These are phyloP conservation scores for Paratinospora sagittata DNA, from an alignment of 164 flowering plant genomes.

Conservation along the genomic window DNA sequence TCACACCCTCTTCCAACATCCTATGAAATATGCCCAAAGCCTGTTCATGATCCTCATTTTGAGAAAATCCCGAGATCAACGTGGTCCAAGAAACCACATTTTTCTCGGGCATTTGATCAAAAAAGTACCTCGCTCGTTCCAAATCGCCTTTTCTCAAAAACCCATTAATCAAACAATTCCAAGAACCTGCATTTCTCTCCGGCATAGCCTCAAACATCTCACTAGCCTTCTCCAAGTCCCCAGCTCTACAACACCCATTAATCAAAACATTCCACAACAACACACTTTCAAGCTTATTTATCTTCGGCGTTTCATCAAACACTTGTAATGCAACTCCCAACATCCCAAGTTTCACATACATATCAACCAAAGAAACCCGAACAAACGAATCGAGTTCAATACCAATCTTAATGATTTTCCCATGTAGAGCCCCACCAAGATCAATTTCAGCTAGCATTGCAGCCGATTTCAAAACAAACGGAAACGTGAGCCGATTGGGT, in stretches of 20 bases:
- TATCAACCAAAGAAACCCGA: conserved; percentile 40
- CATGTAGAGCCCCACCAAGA: conserved; percentile 31
- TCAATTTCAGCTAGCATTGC: conserved; percentile 20
- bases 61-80: conserved; percentile 36
- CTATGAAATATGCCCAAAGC: conserved; percentile 32
- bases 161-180: conserved; percentile 51
- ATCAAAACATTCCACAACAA: conserved; percentile 58
- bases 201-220: conserved; percentile 45
- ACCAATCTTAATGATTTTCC: conserved; percentile 28
- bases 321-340: conserved; percentile 27
- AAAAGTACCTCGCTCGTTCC: conserved; percentile 30
- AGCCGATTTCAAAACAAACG: conserved; percentile 40
- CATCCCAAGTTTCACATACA: conserved; percentile 39
- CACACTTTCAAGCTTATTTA: conserved; percentile 25
- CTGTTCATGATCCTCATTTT: conserved; percentile 31
- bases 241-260: conserved; percentile 45
- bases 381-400: conserved; percentile 42
- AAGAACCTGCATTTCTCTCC: conserved; percentile 38
- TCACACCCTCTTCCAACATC: conserved; percentile 40
- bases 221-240: conserved; percentile 30
- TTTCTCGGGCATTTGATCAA: conserved; percentile 26
- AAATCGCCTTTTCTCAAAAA: conserved; percentile 32
- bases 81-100: conserved; percentile 46
- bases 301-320: conserved; percentile 50
- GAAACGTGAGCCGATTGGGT: conserved; percentile 40